Base-by-base conservation (phyloP, 805 yeast genomes). In the Ogataea naganishii region DNA sequence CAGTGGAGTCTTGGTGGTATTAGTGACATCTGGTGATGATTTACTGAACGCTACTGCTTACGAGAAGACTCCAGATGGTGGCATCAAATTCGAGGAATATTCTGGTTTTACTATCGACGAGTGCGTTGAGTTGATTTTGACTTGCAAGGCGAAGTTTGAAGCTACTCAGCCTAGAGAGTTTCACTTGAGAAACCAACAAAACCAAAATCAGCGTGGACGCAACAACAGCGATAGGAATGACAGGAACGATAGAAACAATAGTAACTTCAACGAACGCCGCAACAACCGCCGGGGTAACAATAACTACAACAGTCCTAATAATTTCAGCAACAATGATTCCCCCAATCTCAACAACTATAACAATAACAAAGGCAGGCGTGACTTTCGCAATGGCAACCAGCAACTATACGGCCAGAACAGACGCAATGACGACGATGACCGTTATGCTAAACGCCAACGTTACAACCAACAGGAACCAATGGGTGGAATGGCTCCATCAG, bases 1-100 rank as follows among this genome's bases (percentile, higher is more conserved):
- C 48, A 73, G 76, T 26, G 95, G 95, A 9, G 80, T 72, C 3
- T 49, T 72, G 43, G 88, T 82, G 18, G 80, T 81, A 1, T 70
- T 84, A 23, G 60, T 81, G 6, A 65, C 85, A 13, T 73, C 74
- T 36, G 66, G 65, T 21, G 51, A 60, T n/a, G 61, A 61, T 17
- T 61, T 61, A 26, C 67, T 85, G 14, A 85, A 82, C 44, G 58
- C 83, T 10, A 88, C 80, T 51, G 69, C 80, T 2, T 88, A 80
- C 49, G 81, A 81, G 44, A 66, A 64, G 23, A 69, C 80, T 1
- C 54, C 71, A 0, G 79, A 75, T 43, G 88, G 86, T 6, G 82
- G 82, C 11, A 72, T 83, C 7, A 75, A 75, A 40, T 88, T 80
- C 51, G 95, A 85, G 45, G 95, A 86, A 47, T 86, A 85, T 46